Conservation (phyloP, 192 early-diverging fungal species). For the Rhizophagus clarus region DNA sequence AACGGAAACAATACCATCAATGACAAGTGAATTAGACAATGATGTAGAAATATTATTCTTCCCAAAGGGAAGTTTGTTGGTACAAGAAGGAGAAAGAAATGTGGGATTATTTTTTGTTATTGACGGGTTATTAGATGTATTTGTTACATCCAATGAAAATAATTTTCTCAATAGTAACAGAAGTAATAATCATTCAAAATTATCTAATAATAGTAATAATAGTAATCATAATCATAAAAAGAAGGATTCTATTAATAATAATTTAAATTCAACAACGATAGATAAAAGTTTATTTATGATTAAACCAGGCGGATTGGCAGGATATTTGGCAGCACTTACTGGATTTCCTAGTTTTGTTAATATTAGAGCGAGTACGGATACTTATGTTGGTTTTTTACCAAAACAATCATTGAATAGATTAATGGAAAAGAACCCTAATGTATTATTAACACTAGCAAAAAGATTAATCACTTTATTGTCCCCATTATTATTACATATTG, state of each 20-base stretch:
- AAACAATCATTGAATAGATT: constrained; percentile 82
- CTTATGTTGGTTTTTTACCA: constrained; percentile 86
- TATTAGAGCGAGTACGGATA: constrained; percentile 75
- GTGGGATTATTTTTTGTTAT: constrained; percentile 91
- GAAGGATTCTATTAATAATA: constrained; percentile 43
- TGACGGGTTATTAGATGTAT: constrained; percentile 83
- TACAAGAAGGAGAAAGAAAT: constrained; percentile 82
- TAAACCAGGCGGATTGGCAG: constrained; percentile 85
- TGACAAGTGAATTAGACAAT: constrained; percentile 49
- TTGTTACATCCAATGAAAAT: constrained; percentile 48
- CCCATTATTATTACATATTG: constrained; percentile 75
- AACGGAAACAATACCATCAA: constrained; percentile 27
- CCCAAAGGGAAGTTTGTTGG: constrained; percentile 70
- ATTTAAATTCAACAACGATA: constrained; percentile 27
- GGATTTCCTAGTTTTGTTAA: constrained; percentile 90
- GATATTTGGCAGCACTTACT: constrained; percentile 90
- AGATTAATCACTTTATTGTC: constrained; percentile 81
- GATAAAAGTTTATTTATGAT: constrained; percentile 64
- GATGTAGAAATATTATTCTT: constrained; percentile 77
- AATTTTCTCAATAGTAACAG: constrained; percentile 22
- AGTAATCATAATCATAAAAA: constrained; percentile 12
- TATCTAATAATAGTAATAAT: constrained; percentile 26
- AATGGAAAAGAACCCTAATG: constrained; percentile 80
- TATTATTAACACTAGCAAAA: constrained; percentile 86
- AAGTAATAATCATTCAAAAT: constrained; percentile 37